Conservation (phyloP, 306 rosid genomes). For the Fragaria vesca region DNA sequence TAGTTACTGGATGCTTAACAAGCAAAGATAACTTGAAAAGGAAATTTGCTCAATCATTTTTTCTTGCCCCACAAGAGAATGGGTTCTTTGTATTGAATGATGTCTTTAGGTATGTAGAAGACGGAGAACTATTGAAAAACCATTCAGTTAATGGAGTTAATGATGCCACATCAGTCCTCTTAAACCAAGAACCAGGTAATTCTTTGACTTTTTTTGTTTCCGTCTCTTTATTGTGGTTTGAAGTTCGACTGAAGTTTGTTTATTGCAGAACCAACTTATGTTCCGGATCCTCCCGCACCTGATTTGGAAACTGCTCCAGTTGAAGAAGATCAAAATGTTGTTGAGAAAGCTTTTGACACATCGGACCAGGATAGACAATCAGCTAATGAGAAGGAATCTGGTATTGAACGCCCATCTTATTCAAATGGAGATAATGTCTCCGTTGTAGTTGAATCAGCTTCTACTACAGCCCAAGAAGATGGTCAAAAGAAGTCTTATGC, state of each 20-base stretch:
- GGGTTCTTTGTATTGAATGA: slow-evolving; percentile 78
- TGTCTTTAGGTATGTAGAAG: slow-evolving; percentile 70
- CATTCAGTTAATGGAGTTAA: slow-evolving; percentile 41
- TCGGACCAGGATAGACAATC: slow-evolving; percentile 42
- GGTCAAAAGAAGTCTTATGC: slow-evolving; percentile 75
- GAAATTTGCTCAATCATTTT: slow-evolving; percentile 68
- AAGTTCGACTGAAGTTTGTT: slow-evolving; percentile 21
- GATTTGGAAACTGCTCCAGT: slow-evolving; percentile 37
- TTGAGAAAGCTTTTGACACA: slow-evolving; percentile 42
- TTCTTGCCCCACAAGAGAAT: slow-evolving; percentile 79
- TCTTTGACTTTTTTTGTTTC: neutral
- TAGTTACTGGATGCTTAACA: slow-evolving; percentile 77
- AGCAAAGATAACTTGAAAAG: slow-evolving; percentile 69
- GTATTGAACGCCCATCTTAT: slow-evolving; percentile 36
- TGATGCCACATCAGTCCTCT: slow-evolving; percentile 27
- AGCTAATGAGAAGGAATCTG: slow-evolving; percentile 36
- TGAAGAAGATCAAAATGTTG: slow-evolving; percentile 31
- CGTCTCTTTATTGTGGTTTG: neutral
- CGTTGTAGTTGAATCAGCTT: slow-evolving; percentile 36
- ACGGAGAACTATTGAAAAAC: slow-evolving; percentile 37
- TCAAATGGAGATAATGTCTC: slow-evolving; percentile 51
- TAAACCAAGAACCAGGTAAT: slow-evolving; percentile 51
- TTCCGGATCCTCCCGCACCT: slow-evolving; percentile 50
- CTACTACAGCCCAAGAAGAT: slow-evolving; percentile 44
- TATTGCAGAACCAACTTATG: slow-evolving; percentile 41